A percentile compares a stretch with the other conserved stretches of the same genome.
Conservation (phyloP, 2,329 filamentous ascomycete species). For the Cryphonectria japonica region DNA sequence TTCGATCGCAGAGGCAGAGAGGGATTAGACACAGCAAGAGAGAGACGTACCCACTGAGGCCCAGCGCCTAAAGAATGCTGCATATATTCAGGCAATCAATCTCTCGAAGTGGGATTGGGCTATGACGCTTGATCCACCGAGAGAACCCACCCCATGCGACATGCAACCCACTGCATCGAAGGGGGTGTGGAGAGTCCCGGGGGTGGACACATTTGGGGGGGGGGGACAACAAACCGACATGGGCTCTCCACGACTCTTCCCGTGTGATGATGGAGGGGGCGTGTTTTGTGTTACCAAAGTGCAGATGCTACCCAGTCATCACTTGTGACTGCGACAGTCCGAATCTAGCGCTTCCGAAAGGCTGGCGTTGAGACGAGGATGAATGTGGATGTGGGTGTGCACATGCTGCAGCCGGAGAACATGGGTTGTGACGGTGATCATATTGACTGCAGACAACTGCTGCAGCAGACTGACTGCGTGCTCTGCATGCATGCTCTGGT, state of each 20-base stretch:
- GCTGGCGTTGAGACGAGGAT: neutral
- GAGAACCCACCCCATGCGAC: neutral
- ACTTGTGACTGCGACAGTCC: neutral
- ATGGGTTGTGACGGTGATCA: neutral
- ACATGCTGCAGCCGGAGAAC: neutral
- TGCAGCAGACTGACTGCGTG: neutral
- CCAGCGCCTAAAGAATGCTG: constrained; percentile 6
- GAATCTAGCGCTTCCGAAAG: neutral
- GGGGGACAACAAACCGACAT: neutral
- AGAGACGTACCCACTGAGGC: constrained; percentile 10
- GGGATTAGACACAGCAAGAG: neutral
- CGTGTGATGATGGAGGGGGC: neutral
- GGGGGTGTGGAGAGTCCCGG: neutral
- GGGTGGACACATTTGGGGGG: neutral
- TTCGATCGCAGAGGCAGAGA: constrained; percentile 3
- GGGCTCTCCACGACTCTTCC: neutral
- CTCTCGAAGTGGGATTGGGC: constrained; percentile 22
- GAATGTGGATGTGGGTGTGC: neutral
- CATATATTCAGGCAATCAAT: constrained; percentile 23
- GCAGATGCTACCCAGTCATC: neutral
- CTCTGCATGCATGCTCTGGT: neutral
- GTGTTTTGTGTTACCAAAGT: constrained; percentile 3
- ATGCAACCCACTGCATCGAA: neutral
- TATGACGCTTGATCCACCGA: constrained; percentile 28
- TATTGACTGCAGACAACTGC: neutral